Evolutionary conservation across 1,284 basidiomycete species (phyloP).

Genomic region (Spongiforma sp.): DNA sequence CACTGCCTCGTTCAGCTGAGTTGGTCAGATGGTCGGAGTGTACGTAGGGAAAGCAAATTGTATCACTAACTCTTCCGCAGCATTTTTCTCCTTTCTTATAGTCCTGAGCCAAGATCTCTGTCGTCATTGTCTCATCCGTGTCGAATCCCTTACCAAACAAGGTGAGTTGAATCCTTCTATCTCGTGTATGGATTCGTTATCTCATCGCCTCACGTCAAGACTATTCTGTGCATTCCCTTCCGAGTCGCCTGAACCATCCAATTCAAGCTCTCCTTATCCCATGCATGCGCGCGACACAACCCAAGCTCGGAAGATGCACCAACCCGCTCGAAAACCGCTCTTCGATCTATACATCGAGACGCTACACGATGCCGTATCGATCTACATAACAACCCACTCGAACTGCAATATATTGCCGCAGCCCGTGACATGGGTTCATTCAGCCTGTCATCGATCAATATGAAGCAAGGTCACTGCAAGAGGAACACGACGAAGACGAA

Average conservation of each 20-base stretch:
- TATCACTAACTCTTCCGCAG: slow-evolving; percentile 11
- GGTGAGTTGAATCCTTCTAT: slow-evolving; percentile 44
- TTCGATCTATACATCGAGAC: slow-evolving; percentile 71
- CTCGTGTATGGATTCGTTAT: not conserved
- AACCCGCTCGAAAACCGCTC: slow-evolving; percentile 59
- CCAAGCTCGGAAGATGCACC: too few relatives aligned
- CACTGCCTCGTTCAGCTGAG: slow-evolving; percentile 74
- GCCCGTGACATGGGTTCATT: slow-evolving; percentile 82
- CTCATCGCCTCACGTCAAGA: slow-evolving; percentile 27
- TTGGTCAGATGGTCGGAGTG: too few relatives aligned
- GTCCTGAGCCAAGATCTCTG: slow-evolving; percentile 52
- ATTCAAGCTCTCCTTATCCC: slow-evolving; percentile 26
- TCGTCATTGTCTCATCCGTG: slow-evolving; percentile 71
- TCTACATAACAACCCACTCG: slow-evolving; percentile 70
- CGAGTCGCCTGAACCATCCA: slow-evolving; percentile 31
- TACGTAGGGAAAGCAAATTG: slow-evolving; percentile 8
- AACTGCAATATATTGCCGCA: slow-evolving; percentile 77
- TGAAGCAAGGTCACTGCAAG: slow-evolving; percentile 25
- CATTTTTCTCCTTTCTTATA: slow-evolving; percentile 19
- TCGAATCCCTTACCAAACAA: slow-evolving; percentile 63
- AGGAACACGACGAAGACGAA: slow-evolving; percentile 30
- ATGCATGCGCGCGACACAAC: too few relatives aligned
- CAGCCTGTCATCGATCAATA: slow-evolving; percentile 67
- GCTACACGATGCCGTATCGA: slow-evolving; percentile 66
- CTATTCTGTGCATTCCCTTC: slow-evolving; percentile 31